Base-by-base conservation (phyloP, 2,329 filamentous ascomycete genomes). In the Aspergillaceae sp. region DNA sequence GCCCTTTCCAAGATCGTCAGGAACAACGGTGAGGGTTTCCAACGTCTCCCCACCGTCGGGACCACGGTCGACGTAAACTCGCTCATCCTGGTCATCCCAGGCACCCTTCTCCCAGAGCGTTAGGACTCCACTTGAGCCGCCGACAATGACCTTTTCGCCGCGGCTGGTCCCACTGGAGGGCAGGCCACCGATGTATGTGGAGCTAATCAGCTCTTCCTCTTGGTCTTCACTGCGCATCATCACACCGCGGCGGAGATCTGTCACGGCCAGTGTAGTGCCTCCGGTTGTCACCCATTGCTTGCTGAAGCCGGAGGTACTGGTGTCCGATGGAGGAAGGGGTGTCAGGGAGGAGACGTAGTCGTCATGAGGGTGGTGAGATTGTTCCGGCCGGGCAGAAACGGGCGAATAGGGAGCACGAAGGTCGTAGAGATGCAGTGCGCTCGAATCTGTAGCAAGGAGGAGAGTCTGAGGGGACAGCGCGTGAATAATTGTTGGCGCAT, bases 211-310 rank as follows among this genome's bases (percentile, higher is more conserved):
- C 67, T 97, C 88, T 54, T 96, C 90, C 58, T 94, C 92, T 63
- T 97, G 92, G 59, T 97, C 89, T 61, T 96, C 92, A 55, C 88
- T 95, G 49, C 84, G 84, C 3, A 90, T 84, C 38, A 97, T 72
- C 4, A 96, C 87, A 9, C 91, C 91, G 41, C 87, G 78, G 27
- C 91, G 81, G 40, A 96, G 73, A 63, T 98, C 92, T 0, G 89
- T 94, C 34, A 96, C 83, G 1, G 89, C 87, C 19, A 98, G 72
- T 0, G 91, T 97, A 1, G 87, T 91, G 40, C 89, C 90, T 32
- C 92, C 92, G 0, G 90, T 96, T 34, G 86, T 92, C 44, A 96
- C 79, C 86, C 89, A 98, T 69, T 97, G 91, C 69, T 95, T 95
- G 58, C 87, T 82, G 64, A 87, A 91, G 4, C 90, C 90, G 11